phyloP scores from a whole-genome alignment of 805 yeast species.

The Starmerella vitae region DNA sequence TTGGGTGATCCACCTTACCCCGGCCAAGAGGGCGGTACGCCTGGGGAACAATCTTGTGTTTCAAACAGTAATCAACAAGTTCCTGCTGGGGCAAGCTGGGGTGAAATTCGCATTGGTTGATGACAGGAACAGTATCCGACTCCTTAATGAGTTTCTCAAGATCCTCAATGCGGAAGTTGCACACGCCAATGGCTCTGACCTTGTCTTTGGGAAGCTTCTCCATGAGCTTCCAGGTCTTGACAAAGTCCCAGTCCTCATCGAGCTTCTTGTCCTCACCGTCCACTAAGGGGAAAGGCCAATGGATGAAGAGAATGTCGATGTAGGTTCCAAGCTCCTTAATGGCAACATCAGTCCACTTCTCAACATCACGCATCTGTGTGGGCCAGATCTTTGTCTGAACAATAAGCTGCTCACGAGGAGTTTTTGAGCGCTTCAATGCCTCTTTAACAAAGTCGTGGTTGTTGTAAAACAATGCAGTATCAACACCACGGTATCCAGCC shows the following conservation, averaged over 20 bases:
- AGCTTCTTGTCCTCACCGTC: conserved; percentile 14
- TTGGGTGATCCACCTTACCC: conserved; percentile 36
- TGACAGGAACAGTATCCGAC: conserved; percentile 46
- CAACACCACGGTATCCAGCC: conserved; percentile 63
- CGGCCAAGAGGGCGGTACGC: conserved; percentile 73
- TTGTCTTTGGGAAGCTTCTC: conserved; percentile 39
- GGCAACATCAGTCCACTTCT: conserved; percentile 43
- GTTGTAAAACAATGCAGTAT: conserved; percentile 56
- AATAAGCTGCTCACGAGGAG: conserved; percentile 51
- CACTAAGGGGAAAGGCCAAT: conserved; percentile 51
- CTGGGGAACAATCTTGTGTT: conserved; percentile 42
- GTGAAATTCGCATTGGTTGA: conserved; percentile 62
- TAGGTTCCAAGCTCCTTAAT: conserved; percentile 53
- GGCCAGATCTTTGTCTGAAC: conserved; percentile 53
- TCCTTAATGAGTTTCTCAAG: conserved; percentile 35
- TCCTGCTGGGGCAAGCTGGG: conserved; percentile 56
- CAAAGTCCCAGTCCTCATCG: conserved; percentile 32
- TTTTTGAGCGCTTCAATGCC: conserved; percentile 27
- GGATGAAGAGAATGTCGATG: conserved; percentile 65
- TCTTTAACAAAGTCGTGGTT: conserved; percentile 55
- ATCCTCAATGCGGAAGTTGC: conserved; percentile 46
- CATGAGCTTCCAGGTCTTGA: conserved; percentile 47
- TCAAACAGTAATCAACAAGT: conserved; percentile 39
- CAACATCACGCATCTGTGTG: conserved; percentile 32
- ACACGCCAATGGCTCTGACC: conserved; percentile 56